These are phyloP conservation scores for Auricularia auricula-judae DNA, from an alignment of 768 basidiomycete genomes.

Conservation along the genomic window DNA sequence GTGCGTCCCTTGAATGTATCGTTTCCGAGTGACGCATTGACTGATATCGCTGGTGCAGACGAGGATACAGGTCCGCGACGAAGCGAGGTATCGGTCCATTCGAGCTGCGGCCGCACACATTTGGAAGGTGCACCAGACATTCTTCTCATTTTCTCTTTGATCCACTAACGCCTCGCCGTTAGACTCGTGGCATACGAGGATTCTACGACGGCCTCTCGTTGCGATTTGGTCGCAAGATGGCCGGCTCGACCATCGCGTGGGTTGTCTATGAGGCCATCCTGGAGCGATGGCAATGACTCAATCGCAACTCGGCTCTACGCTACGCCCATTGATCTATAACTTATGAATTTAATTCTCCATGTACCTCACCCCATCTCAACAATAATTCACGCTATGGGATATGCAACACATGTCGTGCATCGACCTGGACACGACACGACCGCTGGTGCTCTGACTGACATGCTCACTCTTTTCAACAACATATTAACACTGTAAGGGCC, in stretches of 20 bases:
- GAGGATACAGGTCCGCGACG: constrained; percentile 82
- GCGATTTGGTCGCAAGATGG: constrained; percentile 73
- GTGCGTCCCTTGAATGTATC: constrained; percentile 24
- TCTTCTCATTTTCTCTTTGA: background rate
- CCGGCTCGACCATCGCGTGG: constrained; percentile 88
- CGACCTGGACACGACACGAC: too few relatives aligned
- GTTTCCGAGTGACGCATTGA: constrained; percentile 1
- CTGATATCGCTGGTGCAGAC: constrained; percentile 37
- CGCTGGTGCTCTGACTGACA: too few relatives aligned
- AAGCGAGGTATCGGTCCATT: constrained; percentile 64
- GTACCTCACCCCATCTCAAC: too few relatives aligned
- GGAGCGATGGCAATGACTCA: background rate
- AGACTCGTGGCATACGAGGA: constrained; percentile 73
- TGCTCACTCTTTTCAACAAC: too few relatives aligned
- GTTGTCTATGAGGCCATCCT: constrained; percentile 76
- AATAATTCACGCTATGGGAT: too few relatives aligned
- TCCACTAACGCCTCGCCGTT: constrained; percentile 2
- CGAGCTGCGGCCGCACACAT: constrained; percentile 52
- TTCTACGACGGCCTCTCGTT: constrained; percentile 83
- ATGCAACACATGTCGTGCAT: too few relatives aligned
- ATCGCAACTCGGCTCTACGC: too few relatives aligned
- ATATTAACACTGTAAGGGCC: too few relatives aligned
- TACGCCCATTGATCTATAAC: too few relatives aligned
- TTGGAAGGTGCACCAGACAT: constrained; percentile 42
- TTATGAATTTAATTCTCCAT: too few relatives aligned